Base-by-base conservation (phyloP, 225 moss, liverwort and hornwort species). In the Pleurozium schreberi region DNA sequence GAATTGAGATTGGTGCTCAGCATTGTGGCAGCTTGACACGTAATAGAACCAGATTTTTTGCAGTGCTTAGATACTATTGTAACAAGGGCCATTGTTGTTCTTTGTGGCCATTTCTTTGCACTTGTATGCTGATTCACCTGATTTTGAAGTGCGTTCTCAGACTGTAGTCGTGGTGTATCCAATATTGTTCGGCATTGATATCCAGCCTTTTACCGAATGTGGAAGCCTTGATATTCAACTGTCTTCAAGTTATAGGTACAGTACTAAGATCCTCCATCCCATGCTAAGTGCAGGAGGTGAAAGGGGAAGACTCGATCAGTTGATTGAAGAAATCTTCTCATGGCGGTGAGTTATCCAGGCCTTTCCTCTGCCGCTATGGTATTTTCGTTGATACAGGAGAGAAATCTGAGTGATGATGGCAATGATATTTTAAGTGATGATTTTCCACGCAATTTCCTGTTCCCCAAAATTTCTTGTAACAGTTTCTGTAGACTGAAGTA, bases 261-360 rank as follows among this genome's bases (percentile, higher is more conserved):
- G n/a, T 66, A 70, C 79, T 92, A 77, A 92, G 36, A 33, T 73
- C 23, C 52, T 83, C 30, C 59, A 90, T 65, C 36, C 79, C 73
- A 59, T 88, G 70, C 88, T 66, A 55, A 84, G 55, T 87, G 90
- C 92, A 92, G 89, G 84, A 82, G 87, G 90, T 79, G 60, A 81
- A 81, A 80, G 34, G 22, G 83, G 75, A 69, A 43, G 81, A 80
- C 61, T 73, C 81, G 53, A 45, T 61, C 70, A 65, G 80, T 75
- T 84, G 67, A 86, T 80, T 90, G 87, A 90, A 87, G 75, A 75
- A 80, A 26, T 68, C 21, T 83, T 89, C 90, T 89, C 61, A 92
- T 92, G 92, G 92, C 92, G 90, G 92, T 92, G 81, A 92, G 88
- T 90, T 84, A n/a, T 80, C 60, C 64, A 43, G 71, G 82, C 85